phyloP scores from a whole-genome alignment of 2,329 filamentous ascomycete genomes.

The Apiospora malaysiana region DNA sequence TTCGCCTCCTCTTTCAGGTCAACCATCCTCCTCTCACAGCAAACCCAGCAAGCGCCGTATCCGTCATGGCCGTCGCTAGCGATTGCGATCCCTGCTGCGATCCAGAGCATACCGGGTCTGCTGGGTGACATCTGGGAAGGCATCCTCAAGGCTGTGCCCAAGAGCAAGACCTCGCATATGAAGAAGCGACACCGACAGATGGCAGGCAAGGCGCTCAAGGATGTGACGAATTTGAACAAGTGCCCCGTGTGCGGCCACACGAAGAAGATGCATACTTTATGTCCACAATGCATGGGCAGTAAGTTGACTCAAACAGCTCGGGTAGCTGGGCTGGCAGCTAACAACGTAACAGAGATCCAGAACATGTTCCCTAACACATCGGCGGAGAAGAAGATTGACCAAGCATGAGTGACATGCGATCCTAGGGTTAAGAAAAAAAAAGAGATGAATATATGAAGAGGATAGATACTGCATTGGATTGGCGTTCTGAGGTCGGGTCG shows the following conservation, averaged over 20 bases:
- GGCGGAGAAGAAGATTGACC: conserved; percentile 22
- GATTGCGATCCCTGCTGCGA: conserved; percentile 63
- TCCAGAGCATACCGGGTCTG: conserved; percentile 71
- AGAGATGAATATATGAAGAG: conserved; percentile 17
- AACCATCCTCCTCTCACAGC: conserved; percentile 50
- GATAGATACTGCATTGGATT: conserved; percentile 22
- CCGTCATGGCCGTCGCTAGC: conserved; percentile 59
- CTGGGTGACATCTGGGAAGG: conserved; percentile 90
- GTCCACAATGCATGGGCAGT: conserved; percentile 86
- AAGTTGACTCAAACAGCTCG: conserved; percentile 42
- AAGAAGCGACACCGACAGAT: conserved; percentile 93
- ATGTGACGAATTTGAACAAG: conserved; percentile 84
- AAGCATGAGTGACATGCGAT: not conserved
- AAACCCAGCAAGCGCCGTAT: conserved; percentile 42
- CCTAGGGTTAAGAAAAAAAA: not conserved
- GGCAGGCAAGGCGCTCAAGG: conserved; percentile 93
- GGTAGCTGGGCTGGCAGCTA: not conserved
- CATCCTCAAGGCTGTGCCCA: conserved; percentile 88
- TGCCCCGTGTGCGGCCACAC: conserved; percentile 87
- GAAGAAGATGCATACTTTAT: conserved; percentile 89
- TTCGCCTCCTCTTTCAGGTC: conserved; percentile 50
- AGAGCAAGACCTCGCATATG: conserved; percentile 98
- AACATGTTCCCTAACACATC: conserved; percentile 49
- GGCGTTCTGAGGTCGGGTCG: conserved; percentile 33
- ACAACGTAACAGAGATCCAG: conserved; percentile 48